Conservation (phyloP, 2,329 filamentous ascomycete genomes). For the Drechslerella dactyloides region DNA sequence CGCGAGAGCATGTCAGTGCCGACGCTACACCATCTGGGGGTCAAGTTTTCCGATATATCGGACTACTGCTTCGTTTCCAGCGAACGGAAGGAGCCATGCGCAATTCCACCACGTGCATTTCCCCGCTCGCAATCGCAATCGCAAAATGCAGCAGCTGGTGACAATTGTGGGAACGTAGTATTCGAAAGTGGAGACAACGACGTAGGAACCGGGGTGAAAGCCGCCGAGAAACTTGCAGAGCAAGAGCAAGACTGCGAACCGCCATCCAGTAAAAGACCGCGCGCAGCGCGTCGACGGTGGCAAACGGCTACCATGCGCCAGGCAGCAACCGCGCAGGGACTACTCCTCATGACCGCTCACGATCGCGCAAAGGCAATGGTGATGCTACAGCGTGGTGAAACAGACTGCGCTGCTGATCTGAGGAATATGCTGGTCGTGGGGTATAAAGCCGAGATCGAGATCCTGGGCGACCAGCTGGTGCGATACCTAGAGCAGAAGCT, state of each 20-base stretch:
- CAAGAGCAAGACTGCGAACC: conserved; percentile 32
- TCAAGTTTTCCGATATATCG: conserved; percentile 43
- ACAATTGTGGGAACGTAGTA: not conserved
- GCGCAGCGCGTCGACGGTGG: not conserved
- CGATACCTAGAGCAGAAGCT: conserved; percentile 48
- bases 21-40: conserved; percentile 24
- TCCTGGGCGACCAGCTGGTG: conserved; percentile 39
- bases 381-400: conserved; percentile 32
- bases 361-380: conserved; percentile 44
- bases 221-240: conserved; percentile 15
- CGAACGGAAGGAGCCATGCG: conserved; percentile 1
- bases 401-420: conserved; percentile 29
- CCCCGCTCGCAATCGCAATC: too few species aligned
- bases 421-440: conserved; percentile 35
- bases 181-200: not conserved
- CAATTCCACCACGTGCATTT: too few species aligned
- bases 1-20: conserved; percentile 39
- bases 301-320: not conserved
- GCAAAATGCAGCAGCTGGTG: not conserved
- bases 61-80: conserved; percentile 15
- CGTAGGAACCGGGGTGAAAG: not conserved
- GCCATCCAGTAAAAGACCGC: not conserved
- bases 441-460: conserved; percentile 51
- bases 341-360: conserved; percentile 34
- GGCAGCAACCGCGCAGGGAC: conserved; percentile 18